A percentile compares a stretch with the other conserved stretches of the same genome.
Conservation (phyloP, 2,329 filamentous ascomycete genomes). For the Botrytis paeoniae region DNA sequence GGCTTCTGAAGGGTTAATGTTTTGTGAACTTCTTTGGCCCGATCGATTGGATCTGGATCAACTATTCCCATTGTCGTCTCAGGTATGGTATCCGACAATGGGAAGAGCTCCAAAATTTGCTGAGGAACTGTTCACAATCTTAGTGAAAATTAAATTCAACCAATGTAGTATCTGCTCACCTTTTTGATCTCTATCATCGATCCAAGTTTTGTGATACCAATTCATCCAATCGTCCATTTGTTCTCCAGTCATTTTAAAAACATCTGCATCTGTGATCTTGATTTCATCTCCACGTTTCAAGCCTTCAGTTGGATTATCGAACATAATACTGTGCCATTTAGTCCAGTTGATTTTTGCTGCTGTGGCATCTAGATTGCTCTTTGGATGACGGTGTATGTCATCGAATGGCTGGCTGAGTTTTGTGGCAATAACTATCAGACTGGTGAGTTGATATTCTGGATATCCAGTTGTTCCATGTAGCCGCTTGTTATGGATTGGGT, state of each 20-base stretch:
- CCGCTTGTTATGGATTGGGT: slow-evolving; percentile 48
- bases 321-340: slow-evolving; percentile 58
- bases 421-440: slow-evolving; percentile 68
- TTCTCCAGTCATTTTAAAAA: slow-evolving; percentile 57
- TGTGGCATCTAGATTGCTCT: slow-evolving; percentile 52
- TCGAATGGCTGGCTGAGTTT: slow-evolving; percentile 81
- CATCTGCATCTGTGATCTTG: slow-evolving; percentile 57
- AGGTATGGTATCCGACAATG: slow-evolving; percentile 31
- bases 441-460: slow-evolving; percentile 73
- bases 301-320: slow-evolving; percentile 32
- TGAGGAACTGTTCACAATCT: slow-evolving; percentile 32
- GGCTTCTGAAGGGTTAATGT: slow-evolving; percentile 32
- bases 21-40: slow-evolving; percentile 32
- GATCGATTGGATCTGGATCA: slow-evolving; percentile 24
- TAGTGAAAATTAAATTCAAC: background rate
- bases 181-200: slow-evolving; percentile 45
- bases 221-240: slow-evolving; percentile 74
- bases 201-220: slow-evolving; percentile 70
- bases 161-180: slow-evolving; percentile 34
- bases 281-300: slow-evolving; percentile 47
- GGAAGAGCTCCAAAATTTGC: slow-evolving; percentile 39
- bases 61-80: slow-evolving; percentile 30
- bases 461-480: slow-evolving; percentile 52
- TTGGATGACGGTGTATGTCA: slow-evolving; percentile 49
- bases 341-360: slow-evolving; percentile 68